These are phyloP conservation scores for Choiromyces venosus DNA, from an alignment of 495 filamentous ascomycete genomes.

Conservation along the genomic window DNA sequence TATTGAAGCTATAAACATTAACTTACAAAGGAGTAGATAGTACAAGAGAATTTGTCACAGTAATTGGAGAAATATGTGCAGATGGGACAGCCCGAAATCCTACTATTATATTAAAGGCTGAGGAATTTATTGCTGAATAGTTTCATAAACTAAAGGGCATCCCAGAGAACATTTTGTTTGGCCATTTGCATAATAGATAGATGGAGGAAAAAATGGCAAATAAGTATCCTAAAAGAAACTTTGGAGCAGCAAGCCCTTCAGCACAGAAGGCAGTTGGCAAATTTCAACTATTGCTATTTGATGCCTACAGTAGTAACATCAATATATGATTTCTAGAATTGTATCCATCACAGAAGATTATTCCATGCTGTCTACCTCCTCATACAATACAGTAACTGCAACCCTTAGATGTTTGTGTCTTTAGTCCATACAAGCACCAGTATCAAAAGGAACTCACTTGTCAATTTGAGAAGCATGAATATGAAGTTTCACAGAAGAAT, in stretches of 20 bases:
- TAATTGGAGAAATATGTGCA: not conserved
- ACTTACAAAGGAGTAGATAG: no score
- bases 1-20: no score
- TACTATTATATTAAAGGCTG: constrained; percentile 6
- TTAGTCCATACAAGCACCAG: no score
- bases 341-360: no score
- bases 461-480: no score
- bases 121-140: no score
- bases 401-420: no score
- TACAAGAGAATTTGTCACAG: not conserved
- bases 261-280: not conserved
- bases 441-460: no score
- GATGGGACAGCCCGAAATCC: not conserved
- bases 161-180: not conserved
- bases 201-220: not conserved
- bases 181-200: not conserved
- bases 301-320: not conserved
- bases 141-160: not conserved
- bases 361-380: no score
- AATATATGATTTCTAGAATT: not conserved
- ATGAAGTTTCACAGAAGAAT: no score
- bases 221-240: not conserved
- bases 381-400: no score
- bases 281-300: not conserved
- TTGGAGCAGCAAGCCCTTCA: not conserved